Percentiles rank a stretch among this genome's conserved stretches.
Evolutionary conservation across 768 basidiomycete species (phyloP).

Genomic region (Pisolithus albus): DNA sequence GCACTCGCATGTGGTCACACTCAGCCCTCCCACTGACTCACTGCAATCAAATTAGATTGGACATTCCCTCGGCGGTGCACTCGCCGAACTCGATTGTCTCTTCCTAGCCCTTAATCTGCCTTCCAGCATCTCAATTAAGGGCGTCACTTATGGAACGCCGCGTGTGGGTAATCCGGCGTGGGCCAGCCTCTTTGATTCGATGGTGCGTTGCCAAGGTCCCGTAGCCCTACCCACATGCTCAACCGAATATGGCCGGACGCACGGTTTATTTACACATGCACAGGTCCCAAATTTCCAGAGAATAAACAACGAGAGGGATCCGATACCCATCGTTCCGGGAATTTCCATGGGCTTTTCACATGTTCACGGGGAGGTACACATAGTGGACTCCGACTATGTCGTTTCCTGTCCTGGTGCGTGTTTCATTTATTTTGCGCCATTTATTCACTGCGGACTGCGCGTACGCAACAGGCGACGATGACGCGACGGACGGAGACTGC

Average conservation of each 20-base stretch:
- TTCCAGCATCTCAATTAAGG: constrained; percentile 25
- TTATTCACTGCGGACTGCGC: neutral
- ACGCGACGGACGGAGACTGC: constrained; percentile 48
- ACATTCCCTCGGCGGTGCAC: constrained; percentile 47
- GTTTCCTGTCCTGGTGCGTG: constrained; percentile 36
- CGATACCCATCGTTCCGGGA: constrained; percentile 53
- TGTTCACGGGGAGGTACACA: constrained; percentile 35
- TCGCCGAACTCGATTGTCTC: constrained; percentile 45
- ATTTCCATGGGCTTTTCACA: constrained; percentile 42
- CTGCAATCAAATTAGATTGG: constrained; percentile 26
- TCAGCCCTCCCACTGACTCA: neutral
- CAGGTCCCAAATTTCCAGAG: constrained; percentile 22
- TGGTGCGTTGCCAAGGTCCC: constrained; percentile 8
- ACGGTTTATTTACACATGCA: neutral
- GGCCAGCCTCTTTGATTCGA: constrained; percentile 23
- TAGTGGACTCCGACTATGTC: constrained; percentile 31
- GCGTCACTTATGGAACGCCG: constrained; percentile 27
- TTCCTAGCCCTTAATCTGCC: constrained; percentile 45
- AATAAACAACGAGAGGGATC: constrained; percentile 31
- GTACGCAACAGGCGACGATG: constrained; percentile 41
- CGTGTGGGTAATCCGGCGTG: constrained; percentile 24
- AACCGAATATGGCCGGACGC: too few species aligned
- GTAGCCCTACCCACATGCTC: neutral
- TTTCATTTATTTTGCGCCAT: too few species aligned
- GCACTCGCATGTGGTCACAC: too few species aligned